phyloP scores from a whole-genome alignment of 2,329 filamentous ascomycete genomes.

The Colletotrichum simmondsii region DNA sequence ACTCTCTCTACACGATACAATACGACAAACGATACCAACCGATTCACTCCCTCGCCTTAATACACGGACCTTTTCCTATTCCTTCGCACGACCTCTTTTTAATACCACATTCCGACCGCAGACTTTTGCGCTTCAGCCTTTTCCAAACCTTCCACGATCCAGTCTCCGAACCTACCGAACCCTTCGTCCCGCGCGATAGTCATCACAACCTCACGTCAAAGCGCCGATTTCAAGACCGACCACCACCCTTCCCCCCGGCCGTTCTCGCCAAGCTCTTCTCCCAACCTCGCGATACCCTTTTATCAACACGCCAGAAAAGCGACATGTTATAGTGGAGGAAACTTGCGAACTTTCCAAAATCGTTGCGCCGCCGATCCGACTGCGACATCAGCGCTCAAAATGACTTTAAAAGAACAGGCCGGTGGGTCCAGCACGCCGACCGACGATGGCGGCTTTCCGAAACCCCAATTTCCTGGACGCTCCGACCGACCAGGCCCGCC shows the following conservation, averaged over 20 bases:
- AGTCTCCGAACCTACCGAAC: conserved; percentile 19
- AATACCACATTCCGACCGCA: conserved; percentile 22
- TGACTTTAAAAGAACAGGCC: conserved; percentile 51
- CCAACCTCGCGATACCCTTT: neutral
- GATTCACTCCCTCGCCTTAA: conserved; percentile 12
- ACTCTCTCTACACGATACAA: conserved; percentile 16
- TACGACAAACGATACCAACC: conserved; percentile 10
- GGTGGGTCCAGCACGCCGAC: conserved; percentile 48
- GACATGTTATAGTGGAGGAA: conserved; percentile 25
- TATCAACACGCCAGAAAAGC: neutral
- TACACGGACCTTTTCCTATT: conserved; percentile 22
- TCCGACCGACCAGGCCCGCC: conserved; percentile 61
- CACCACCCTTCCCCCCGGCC: neutral
- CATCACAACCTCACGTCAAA: conserved; percentile 22
- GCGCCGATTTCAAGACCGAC: conserved; percentile 17
- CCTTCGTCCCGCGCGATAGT: neutral
- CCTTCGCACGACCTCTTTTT: conserved; percentile 30
- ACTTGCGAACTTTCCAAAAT: neutral
- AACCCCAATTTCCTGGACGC: conserved; percentile 50
- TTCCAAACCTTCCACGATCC: conserved; percentile 9
- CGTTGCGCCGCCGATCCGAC: conserved; percentile 2
- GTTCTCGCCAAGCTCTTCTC: neutral
- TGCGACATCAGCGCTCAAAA: conserved; percentile 36
- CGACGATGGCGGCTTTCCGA: conserved; percentile 51
- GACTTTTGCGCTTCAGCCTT: conserved; percentile 25